Conservation (phyloP, 2,329 filamentous ascomycete species). For the Verticillium isaacii region DNA sequence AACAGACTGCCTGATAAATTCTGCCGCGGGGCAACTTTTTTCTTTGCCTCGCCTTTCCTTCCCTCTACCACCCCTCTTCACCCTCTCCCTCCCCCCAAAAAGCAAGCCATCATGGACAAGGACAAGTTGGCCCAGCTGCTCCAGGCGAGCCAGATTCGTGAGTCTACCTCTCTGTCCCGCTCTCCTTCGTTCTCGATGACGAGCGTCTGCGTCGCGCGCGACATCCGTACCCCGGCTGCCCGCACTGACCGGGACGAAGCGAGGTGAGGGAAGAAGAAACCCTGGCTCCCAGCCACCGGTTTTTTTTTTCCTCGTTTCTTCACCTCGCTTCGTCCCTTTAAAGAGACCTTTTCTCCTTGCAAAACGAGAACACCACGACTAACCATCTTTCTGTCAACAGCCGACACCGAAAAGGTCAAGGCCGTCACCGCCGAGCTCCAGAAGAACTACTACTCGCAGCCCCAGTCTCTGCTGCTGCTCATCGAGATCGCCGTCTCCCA, state of each 20-base stretch:
- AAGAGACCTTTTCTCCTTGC: slow-evolving; percentile 5
- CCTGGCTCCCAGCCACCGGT: slow-evolving; percentile 4
- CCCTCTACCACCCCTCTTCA: background rate
- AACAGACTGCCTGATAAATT: background rate
- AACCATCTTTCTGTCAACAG: slow-evolving; percentile 39
- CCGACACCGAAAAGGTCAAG: slow-evolving; percentile 86
- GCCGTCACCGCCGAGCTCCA: slow-evolving; percentile 84
- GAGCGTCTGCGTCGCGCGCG: background rate
- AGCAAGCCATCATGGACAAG: slow-evolving; percentile 32
- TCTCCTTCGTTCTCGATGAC: slow-evolving; percentile 2
- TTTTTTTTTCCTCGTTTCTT: slow-evolving; percentile 8
- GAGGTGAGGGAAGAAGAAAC: slow-evolving; percentile 4
- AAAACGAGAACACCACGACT: slow-evolving; percentile 24
- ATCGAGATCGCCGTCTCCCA: slow-evolving; percentile 85
- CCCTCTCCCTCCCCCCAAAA: slow-evolving; percentile 1
- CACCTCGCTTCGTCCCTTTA: slow-evolving; percentile 9
- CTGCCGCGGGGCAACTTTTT: slow-evolving; percentile 3
- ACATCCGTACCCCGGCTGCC: background rate
- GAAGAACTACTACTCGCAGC: slow-evolving; percentile 86
- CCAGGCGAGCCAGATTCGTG: slow-evolving; percentile 76
- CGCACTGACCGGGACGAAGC: background rate
- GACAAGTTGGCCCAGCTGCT: slow-evolving; percentile 83
- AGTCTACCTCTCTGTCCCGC: background rate
- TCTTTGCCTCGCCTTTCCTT: slow-evolving; percentile 7
- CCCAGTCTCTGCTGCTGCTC: slow-evolving; percentile 78